Evolutionary conservation across 352 stramenopile species (phyloP).

Genomic region (Globisporangium spiculum): DNA sequence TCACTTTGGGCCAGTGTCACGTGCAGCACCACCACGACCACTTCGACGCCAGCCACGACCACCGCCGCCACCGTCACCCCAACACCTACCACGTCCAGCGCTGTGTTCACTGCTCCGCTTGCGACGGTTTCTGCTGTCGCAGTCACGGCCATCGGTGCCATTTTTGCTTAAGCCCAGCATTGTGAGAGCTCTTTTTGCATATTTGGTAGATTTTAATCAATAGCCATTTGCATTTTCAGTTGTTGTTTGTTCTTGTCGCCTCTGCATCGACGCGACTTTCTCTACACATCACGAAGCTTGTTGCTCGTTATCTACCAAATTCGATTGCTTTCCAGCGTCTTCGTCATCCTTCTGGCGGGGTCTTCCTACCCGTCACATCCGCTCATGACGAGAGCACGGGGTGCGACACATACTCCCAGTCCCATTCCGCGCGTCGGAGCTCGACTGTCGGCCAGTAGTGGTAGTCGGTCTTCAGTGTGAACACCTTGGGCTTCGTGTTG

Average conservation of each 20-base stretch:
- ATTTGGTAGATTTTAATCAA: background rate
- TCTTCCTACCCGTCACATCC: background rate
- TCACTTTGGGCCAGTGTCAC: constrained; percentile 15
- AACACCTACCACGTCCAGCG: background rate
- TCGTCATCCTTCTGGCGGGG: background rate
- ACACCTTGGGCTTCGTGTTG: constrained; percentile 88
- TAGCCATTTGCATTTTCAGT: background rate
- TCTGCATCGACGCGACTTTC: background rate
- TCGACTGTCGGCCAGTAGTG: constrained; percentile 91
- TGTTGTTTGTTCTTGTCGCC: background rate
- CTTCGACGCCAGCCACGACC: too few relatives aligned
- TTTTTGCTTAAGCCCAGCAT: constrained; percentile 1
- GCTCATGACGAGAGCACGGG: constrained; percentile 9
- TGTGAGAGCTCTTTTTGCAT: background rate
- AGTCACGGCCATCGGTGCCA: background rate
- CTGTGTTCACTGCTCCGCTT: background rate
- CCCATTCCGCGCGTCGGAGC: constrained; percentile 54
- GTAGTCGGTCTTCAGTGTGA: constrained; percentile 90
- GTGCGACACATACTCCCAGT: constrained; percentile 77
- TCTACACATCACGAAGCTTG: background rate
- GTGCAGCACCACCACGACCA: background rate
- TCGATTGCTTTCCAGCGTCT: background rate
- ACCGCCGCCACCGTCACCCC: too few relatives aligned
- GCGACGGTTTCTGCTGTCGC: background rate
- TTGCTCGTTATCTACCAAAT: background rate